Evolutionary conservation across 139 green algal species (phyloP), one percentile per base, ranked within the genome.

Genomic region (Chlamydomonas sp.): DNA sequence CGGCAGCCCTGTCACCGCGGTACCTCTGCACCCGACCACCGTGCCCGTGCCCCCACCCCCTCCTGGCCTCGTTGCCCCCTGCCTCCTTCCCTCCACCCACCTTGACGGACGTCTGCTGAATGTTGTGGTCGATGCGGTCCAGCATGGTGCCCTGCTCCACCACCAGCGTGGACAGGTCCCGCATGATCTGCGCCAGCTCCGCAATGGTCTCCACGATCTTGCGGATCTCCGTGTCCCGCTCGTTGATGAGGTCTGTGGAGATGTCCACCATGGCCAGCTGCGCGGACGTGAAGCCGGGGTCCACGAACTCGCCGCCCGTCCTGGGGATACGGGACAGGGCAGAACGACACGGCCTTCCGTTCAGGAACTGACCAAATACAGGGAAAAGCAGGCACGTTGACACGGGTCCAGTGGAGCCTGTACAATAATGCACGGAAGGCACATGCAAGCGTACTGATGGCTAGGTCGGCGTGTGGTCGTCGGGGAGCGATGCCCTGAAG

Each of bases 101-200:
- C 87, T 91, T 91, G 31, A 90, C 78, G 31, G 84, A 74, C 63
- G 90, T 83, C 78, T 92, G 76, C 31, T 76, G 71, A 68, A 95
- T 91, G 83, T 93, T 95, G 69, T 82, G 61, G 79, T 95, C 93
- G 16, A 95, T 93, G 5, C 98, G 91, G 90, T 99, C 98, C 80
- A 99, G 90, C 66, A 99, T 95, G 49, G 96, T 99, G 78, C 98
- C 98, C 92, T 99, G 98, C 85, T 99, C 98, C 75, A 99, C 98
- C n/a, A 99, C 97, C 60, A 99, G 91, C 10, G 95, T 93, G 2
- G 91, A 95, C 80, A 99, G 91, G 89, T 99, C 98, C 71, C 96
- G 94, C 98, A 99, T 99, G 91, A 99, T 97, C 93, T 98, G 93
- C 49, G 95, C 95, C 75, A 99, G 91, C 83, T 98, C 96, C 77